phyloP scores from a whole-genome alignment of 225 moss, liverwort and hornwort species.

The Takakia lepidozioides region DNA sequence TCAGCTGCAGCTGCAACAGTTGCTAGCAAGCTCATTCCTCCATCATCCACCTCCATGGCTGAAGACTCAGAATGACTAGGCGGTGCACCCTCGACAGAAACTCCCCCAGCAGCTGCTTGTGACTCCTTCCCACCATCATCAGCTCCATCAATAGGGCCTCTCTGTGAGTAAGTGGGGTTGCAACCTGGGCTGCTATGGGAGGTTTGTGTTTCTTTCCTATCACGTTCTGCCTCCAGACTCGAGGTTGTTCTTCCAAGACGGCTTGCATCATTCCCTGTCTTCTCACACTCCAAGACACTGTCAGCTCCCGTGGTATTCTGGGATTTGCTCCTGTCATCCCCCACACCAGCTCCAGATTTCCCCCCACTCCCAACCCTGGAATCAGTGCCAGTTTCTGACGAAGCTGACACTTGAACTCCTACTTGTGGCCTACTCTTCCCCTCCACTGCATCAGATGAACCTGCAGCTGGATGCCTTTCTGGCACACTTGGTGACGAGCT shows the following conservation, averaged over 20 bases:
- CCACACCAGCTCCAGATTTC: conserved; percentile 8
- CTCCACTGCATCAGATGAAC: conserved; percentile 33
- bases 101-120: conserved; percentile 15
- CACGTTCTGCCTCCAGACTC: conserved; percentile 4
- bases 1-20: conserved; percentile 86
- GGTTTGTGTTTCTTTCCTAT: conserved; percentile 3
- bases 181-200: background rate
- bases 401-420: conserved; percentile 2
- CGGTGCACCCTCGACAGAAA: conserved; percentile 25
- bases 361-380: conserved; percentile 7
- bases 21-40: conserved; percentile 84
- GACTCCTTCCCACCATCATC: conserved; percentile 3
- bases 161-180: background rate
- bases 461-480: conserved; percentile 52
- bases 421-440: conserved; percentile 27
- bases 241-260: conserved; percentile 8
- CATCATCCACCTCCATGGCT: conserved; percentile 64
- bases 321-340: conserved; percentile 21
- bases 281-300: conserved; percentile 15
- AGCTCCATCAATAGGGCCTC: background rate
- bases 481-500: conserved; percentile 60
- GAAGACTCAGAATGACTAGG: conserved; percentile 25
- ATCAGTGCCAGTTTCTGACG: conserved; percentile 18
- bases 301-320: conserved; percentile 6
- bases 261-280: conserved; percentile 12